Conservation (phyloP, 495 filamentous ascomycete genomes). For the Echria macrotheca region DNA sequence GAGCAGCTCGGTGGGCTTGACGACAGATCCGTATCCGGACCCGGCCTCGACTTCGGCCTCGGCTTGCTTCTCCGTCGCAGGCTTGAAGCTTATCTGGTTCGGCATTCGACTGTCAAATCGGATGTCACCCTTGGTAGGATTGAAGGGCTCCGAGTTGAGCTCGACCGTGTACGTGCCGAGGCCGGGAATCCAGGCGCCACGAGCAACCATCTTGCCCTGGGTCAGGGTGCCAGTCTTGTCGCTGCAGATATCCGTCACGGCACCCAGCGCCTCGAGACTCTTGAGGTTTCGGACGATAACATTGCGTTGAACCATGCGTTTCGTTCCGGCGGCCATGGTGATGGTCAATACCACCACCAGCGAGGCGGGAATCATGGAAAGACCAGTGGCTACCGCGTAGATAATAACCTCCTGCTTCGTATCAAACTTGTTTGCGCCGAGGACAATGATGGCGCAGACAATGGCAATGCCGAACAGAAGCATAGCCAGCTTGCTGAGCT, state of each 20-base stretch:
- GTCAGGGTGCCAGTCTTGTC: constrained; percentile 85
- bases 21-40: not conserved
- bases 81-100: constrained; percentile 21
- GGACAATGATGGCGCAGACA: constrained; percentile 71
- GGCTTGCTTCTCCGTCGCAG: constrained; percentile 5
- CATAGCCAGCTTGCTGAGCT: constrained; percentile 71
- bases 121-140: constrained; percentile 27
- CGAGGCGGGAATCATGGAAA: constrained; percentile 66
- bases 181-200: constrained; percentile 72
- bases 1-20: constrained; percentile 13
- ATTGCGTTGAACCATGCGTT: constrained; percentile 67
- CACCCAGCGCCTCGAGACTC: constrained; percentile 74
- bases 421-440: constrained; percentile 67
- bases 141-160: constrained; percentile 44
- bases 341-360: constrained; percentile 66
- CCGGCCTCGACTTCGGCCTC: constrained; percentile 4
- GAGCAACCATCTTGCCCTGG: constrained; percentile 67
- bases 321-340: constrained; percentile 73
- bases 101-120: constrained; percentile 22
- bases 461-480: constrained; percentile 69
- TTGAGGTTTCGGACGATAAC: constrained; percentile 72
- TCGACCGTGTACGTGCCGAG: constrained; percentile 53
- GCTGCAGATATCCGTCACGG: constrained; percentile 80
- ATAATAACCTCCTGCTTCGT: constrained; percentile 72
- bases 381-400: constrained; percentile 69